Evolutionary conservation across 371 early-diverging fungal genomes (phyloP).

Genomic region (Nematocida sp.): DNA sequence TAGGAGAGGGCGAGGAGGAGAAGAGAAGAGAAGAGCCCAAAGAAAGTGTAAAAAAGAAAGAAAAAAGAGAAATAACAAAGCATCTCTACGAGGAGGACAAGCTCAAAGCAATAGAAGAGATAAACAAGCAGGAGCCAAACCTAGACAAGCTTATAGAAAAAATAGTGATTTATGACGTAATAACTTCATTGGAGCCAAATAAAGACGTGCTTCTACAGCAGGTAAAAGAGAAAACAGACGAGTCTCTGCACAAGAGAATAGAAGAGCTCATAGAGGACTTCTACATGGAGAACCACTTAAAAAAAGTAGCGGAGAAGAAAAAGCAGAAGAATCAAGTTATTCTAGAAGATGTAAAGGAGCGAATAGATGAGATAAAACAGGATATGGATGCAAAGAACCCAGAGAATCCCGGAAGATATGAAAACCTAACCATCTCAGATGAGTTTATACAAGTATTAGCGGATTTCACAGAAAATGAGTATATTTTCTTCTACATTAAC

Average conservation of each 20-base stretch:
- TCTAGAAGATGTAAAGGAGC: neutral
- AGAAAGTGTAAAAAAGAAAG: slow-evolving; percentile 25
- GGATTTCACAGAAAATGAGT: slow-evolving; percentile 36
- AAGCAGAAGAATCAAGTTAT: neutral
- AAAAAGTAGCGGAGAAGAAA: neutral
- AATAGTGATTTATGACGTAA: slow-evolving; percentile 15
- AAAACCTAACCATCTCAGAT: slow-evolving; percentile 6
- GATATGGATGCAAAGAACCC: neutral
- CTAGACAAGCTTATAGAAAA: neutral
- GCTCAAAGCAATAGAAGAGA: neutral
- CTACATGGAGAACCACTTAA: neutral
- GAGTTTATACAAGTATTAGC: slow-evolving; percentile 1
- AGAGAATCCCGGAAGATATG: neutral
- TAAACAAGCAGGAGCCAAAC: neutral
- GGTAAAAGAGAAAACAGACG: neutral
- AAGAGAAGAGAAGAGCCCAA: slow-evolving; percentile 7
- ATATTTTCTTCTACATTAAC: slow-evolving; percentile 19
- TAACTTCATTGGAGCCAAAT: slow-evolving; percentile 24
- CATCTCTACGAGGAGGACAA: slow-evolving; percentile 12
- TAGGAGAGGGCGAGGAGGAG: neutral
- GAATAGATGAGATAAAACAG: slow-evolving; percentile 6
- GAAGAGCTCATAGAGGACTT: neutral
- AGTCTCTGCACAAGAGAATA: neutral
- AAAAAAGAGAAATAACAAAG: slow-evolving; percentile 33
- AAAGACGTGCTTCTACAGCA: neutral